A percentile compares a stretch with the other conserved stretches of the same genome.
Evolutionary conservation across 164 flowering plant species (phyloP).

Genomic region (Hamamelis virginiana): DNA sequence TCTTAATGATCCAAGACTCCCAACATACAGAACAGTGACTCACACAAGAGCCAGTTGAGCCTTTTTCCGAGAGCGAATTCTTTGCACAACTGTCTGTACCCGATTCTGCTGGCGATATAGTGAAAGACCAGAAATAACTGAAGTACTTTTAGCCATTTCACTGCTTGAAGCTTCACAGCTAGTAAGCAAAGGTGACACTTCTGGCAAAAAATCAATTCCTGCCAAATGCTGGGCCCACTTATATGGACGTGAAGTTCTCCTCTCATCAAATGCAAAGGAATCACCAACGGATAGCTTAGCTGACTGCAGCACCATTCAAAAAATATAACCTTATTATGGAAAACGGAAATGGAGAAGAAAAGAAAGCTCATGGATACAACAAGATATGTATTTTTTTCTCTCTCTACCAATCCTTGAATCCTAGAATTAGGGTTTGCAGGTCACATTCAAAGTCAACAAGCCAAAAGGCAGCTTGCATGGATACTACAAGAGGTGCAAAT

Average conservation of each 20-base stretch:
- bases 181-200: conserved; percentile 64
- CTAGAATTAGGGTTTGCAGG: too few relatives aligned
- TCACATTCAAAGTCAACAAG: too few relatives aligned
- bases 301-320: conserved; percentile 51
- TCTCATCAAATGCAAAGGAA: conserved; percentile 57
- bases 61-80: conserved; percentile 79
- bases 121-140: conserved; percentile 69
- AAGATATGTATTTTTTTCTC: not conserved
- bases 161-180: conserved; percentile 35
- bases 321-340: not conserved
- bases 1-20: conserved; percentile 24
- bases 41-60: conserved; percentile 95
- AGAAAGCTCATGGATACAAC: not conserved
- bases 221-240: conserved; percentile 98
- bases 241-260: conserved; percentile 71
- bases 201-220: conserved; percentile 93
- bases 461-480: not conserved
- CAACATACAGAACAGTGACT: conserved; percentile 60
- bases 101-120: conserved; percentile 87
- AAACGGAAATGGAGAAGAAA: not conserved
- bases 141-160: conserved; percentile 45
- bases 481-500: not conserved
- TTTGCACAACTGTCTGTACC: conserved; percentile 74
- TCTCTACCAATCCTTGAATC: too few relatives aligned
- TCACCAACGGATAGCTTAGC: conserved; percentile 72